Base-by-base conservation (phyloP, 2,329 filamentous ascomycete genomes). In the Ciborinia camelliae region DNA sequence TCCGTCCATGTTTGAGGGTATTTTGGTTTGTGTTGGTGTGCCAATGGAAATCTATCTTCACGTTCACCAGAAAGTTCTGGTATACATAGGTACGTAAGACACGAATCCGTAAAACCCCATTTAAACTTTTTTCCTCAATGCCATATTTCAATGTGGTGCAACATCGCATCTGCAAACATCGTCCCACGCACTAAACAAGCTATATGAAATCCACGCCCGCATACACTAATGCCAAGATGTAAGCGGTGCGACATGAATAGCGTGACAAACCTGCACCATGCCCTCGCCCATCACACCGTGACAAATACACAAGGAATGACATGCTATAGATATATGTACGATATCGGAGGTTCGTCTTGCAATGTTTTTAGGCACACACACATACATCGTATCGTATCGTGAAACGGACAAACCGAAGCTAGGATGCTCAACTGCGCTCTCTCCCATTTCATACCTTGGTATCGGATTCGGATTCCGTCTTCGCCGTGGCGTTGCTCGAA, bases 371-470 rank as follows among this genome's bases (percentile, higher is more conserved):
- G 6, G 53, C 26, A 43, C 30, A 41, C 26, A 8, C 28, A 57
- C n/a, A 41, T 35, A n/a, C 5, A 43, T 3, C 3, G n/a, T n/a
- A n/a, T 20, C 15, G 41, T 7, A 6, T 1, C 15, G 23, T 20
- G 5, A 32, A 35, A 5, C 26, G 28, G 39, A 14, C 18, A 47
- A 47, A 35, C 14, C 10, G 4, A 41, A 39, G 55, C 41, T 28
- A 47, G 7, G 3, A 14, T 32, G n/a, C n/a, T n/a, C n/a, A n/a
- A n/a, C 23, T 5, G 41, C 55, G 30, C 14, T 32, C 28, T 28
- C 41, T 58, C 41, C 55, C 39, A 47, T 58, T 58, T 58, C 55
- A 47, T 58, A 58, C 55, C 55, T 58, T 58, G 55, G 55, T 58
- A 58, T 23, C 41, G 55, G 55, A 23, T 35, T 47, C n/a, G 32